Percentiles rank a stretch among this genome's conserved stretches.
phyloP scores from a whole-genome alignment of 1,139 yeast genomes.

The Candida tunisiensis region DNA sequence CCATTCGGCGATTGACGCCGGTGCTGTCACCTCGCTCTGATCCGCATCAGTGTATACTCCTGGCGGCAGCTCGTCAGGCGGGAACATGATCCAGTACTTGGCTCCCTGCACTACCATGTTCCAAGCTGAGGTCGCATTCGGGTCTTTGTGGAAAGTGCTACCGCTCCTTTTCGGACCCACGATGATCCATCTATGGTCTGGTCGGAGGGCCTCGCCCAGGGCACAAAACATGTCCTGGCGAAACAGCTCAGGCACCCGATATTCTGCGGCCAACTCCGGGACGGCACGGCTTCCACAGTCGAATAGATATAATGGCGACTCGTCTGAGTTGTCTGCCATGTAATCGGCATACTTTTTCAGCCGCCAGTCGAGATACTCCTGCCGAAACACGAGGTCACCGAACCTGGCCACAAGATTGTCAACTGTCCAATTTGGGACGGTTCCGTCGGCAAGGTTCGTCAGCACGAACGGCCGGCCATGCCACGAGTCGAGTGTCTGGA shows the following conservation, averaged over 20 bases:
- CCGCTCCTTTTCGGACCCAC: constrained; percentile 73
- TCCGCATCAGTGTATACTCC: constrained; percentile 62
- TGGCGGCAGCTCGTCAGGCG: constrained; percentile 63
- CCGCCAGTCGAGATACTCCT: constrained; percentile 76
- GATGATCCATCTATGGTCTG: constrained; percentile 84
- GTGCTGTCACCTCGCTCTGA: constrained; percentile 85
- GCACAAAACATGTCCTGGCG: constrained; percentile 18
- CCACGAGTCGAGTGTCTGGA: constrained; percentile 26
- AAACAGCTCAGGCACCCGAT: constrained; percentile 31
- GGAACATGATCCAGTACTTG: constrained; percentile 82
- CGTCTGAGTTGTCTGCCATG: constrained; percentile 47
- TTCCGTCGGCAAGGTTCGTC: constrained; percentile 28
- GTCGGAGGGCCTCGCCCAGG: constrained; percentile 34
- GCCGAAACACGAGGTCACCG: constrained; percentile 50
- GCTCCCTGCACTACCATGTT: constrained; percentile 59
- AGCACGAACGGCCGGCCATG: constrained; percentile 53
- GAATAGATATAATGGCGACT: constrained; percentile 69
- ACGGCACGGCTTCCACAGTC: constrained; percentile 63
- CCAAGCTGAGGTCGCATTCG: constrained; percentile 86
- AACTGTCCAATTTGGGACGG: too few relatives aligned
- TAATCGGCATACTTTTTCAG: constrained; percentile 45
- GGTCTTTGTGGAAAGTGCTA: constrained; percentile 85
- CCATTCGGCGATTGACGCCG: constrained; percentile 87
- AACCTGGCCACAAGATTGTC: constrained; percentile 32
- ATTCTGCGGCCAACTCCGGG: constrained; percentile 37